Evolutionary conservation across 768 basidiomycete genomes (phyloP).

Genomic region (Leccinum truebloodii): DNA sequence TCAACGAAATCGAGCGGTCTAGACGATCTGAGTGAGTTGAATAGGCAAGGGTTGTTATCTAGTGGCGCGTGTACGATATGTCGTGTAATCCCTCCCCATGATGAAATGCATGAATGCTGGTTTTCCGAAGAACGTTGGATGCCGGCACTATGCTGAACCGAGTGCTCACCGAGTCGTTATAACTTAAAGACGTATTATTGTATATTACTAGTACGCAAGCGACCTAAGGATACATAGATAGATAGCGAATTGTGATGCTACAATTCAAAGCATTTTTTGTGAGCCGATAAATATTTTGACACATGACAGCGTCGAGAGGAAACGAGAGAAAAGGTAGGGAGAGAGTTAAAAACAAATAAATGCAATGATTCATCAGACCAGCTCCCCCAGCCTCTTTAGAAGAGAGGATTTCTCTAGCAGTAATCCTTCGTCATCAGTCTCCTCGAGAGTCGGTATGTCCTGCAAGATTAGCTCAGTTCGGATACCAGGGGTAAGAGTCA

Average conservation of each 20-base stretch:
- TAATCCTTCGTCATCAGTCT: conserved; percentile 51
- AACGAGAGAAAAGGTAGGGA: neutral
- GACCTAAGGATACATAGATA: too few relatives aligned
- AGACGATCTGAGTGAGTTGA: neutral
- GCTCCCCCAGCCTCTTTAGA: neutral
- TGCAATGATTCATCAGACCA: conserved; percentile 9
- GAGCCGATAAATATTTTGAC: neutral
- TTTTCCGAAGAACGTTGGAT: neutral
- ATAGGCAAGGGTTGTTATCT: neutral
- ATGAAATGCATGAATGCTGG: neutral
- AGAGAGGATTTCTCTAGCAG: conserved; percentile 12
- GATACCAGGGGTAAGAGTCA: neutral
- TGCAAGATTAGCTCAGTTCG: conserved; percentile 23
- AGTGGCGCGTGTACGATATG: neutral
- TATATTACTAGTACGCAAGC: too few relatives aligned
- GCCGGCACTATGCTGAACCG: too few relatives aligned
- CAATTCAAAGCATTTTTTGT: neutral
- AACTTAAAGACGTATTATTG: too few relatives aligned
- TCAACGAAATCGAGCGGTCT: conserved; percentile 56
- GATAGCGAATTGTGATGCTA: neutral
- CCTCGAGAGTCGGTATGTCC: conserved; percentile 69
- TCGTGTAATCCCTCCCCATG: neutral
- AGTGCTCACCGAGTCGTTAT: too few relatives aligned
- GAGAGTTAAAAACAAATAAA: neutral
- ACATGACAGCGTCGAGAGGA: neutral